Percentiles rank a stretch among this genome's conserved stretches.
phyloP scores from a whole-genome alignment of 2,329 filamentous ascomycete genomes.

The Cercospora nicotianae region DNA sequence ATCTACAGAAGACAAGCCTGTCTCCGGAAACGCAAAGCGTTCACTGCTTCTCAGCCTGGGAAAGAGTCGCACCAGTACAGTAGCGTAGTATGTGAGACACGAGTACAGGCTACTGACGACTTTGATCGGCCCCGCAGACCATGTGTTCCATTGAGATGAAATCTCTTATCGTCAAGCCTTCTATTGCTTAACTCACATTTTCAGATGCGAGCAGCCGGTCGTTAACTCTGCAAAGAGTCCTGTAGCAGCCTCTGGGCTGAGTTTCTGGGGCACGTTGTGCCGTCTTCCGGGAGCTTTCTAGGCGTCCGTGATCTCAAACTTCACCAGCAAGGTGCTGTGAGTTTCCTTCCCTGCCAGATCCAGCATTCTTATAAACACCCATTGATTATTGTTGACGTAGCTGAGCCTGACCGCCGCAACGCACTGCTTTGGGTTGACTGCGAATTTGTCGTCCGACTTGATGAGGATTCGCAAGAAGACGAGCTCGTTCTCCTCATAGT shows the following conservation, averaged over 20 bases:
- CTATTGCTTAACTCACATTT: neutral
- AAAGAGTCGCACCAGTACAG: neutral
- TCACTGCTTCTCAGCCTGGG: neutral
- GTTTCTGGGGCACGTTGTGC: neutral
- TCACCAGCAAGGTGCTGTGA: slow-evolving; percentile 61
- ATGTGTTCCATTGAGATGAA: neutral
- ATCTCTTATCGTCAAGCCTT: neutral
- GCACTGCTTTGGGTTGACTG: slow-evolving; percentile 62
- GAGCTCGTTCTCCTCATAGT: slow-evolving; percentile 66
- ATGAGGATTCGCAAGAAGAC: slow-evolving; percentile 64
- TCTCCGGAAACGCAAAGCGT: neutral
- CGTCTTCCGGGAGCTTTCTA: neutral
- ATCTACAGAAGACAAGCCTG: neutral
- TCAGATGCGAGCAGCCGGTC: neutral
- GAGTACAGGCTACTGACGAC: neutral
- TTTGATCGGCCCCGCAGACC: neutral
- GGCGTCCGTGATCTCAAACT: slow-evolving; percentile 57
- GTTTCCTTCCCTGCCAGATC: slow-evolving; percentile 66
- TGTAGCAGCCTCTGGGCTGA: neutral
- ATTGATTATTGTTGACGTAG: slow-evolving; percentile 56
- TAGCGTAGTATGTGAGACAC: neutral
- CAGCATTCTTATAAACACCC: slow-evolving; percentile 65
- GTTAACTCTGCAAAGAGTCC: neutral
- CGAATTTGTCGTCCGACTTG: slow-evolving; percentile 66
- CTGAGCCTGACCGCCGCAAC: slow-evolving; percentile 61